Evolutionary conservation across 2,329 filamentous ascomycete species (phyloP), one percentile per base, ranked within the genome.

Genomic region (Epichloe aotearoae): DNA sequence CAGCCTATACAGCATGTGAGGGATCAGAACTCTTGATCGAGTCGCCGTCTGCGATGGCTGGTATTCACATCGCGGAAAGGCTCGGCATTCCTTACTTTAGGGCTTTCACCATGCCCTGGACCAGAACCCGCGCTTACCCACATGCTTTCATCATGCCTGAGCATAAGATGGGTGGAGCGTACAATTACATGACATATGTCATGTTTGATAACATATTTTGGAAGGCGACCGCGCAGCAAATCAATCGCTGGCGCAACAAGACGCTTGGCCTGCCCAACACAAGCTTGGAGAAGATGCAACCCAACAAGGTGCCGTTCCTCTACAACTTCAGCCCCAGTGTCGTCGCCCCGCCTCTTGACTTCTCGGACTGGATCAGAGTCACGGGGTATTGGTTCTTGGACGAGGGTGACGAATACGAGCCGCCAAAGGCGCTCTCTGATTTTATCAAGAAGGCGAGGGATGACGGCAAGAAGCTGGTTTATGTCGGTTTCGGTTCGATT

Each of bases 91-190:
- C 93, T 0, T 98, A 98, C 66, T 97, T 97, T 72, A 82, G 93
- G 51, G 91, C 90, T 0, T 98, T 98, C 64, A 95, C 89, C 17
- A 98, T 98, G 93, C 93, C 93, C 0, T 98, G 93, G 93, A 95
- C 93, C 0, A 82, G 90, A 46, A 98, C 93, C 15, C 78, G 93
- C 49, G 89, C 91, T 1, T 98, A 98, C 60, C 93, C 93, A 2
- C 93, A 98, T 66, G 93, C 93, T 0, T 98, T 98, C 67, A 85
- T 91, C 26, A 90, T 94, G 54, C 86, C 89, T 1, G 87, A 94
- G 55, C 83, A 87, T 66, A 96, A 95, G 69, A 88, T 95, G 82
- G 93, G 93, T 50, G 93, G 93, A 23, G 84, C 84, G 0, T 97
- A 95, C 72, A 98, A 98, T 63, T 89, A 90, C 64, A 83, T 95